Conservation (phyloP, 495 filamentous ascomycete genomes). For the Talaromyces nanjingensis region DNA sequence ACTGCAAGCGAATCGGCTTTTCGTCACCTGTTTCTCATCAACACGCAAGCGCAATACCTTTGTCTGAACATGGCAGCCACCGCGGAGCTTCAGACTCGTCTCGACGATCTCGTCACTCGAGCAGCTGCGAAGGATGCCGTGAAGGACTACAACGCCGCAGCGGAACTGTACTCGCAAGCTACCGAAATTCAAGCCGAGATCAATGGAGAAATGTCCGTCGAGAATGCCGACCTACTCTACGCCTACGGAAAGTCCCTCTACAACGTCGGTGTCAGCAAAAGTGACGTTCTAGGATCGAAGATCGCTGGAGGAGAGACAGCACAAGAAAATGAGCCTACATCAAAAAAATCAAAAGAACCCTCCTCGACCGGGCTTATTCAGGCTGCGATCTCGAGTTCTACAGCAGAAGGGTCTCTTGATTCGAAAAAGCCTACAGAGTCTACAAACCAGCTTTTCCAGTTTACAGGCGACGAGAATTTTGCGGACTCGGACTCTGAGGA, state of each 20-base stretch:
- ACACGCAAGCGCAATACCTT: background rate
- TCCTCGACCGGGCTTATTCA: background rate
- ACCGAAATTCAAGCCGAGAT: conserved; percentile 84
- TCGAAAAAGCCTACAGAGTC: conserved; percentile 20
- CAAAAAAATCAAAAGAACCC: conserved; percentile 11
- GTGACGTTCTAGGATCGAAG: conserved; percentile 84
- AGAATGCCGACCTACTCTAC: conserved; percentile 89
- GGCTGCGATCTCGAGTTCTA: conserved; percentile 14
- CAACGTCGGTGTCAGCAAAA: conserved; percentile 87
- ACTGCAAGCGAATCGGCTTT: background rate
- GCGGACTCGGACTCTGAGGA: conserved; percentile 70
- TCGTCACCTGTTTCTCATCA: background rate
- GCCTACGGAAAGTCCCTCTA: conserved; percentile 88
- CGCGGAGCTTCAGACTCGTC: conserved; percentile 20
- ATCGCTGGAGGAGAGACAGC: conserved; percentile 53
- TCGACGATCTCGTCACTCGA: conserved; percentile 44
- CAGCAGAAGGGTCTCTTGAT: conserved; percentile 20
- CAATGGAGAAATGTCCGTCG: conserved; percentile 82
- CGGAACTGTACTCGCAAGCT: conserved; percentile 81
- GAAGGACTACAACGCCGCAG: conserved; percentile 77
- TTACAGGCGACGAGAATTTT: conserved; percentile 90
- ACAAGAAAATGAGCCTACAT: conserved; percentile 22
- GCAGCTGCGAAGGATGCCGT: conserved; percentile 68
- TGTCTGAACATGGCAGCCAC: conserved; percentile 3
- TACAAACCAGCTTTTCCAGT: conserved; percentile 65